These are phyloP conservation scores for Apocynum venetum DNA, from an alignment of 257 asterid genomes.

Conservation along the genomic window DNA sequence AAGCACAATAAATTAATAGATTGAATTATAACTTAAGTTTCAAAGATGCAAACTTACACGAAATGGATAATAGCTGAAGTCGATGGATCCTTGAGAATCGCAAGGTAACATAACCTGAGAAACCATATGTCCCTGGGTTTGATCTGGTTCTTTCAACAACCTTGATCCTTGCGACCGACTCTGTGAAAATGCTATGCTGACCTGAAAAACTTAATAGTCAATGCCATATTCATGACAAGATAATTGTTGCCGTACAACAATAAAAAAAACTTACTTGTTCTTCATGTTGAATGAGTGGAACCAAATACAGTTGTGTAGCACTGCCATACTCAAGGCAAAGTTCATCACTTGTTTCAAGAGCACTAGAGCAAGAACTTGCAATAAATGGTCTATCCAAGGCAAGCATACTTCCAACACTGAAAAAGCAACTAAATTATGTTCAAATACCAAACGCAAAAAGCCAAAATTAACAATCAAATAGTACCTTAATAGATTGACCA, in stretches of 20 bases:
- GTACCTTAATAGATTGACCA: slow-evolving; percentile 84
- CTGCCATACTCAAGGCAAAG: slow-evolving; percentile 85
- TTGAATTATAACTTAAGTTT: neutral
- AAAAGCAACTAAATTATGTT: slow-evolving; percentile 20
- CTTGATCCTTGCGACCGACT: slow-evolving; percentile 65
- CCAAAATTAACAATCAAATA: slow-evolving; percentile 12
- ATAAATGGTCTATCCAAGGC: slow-evolving; percentile 85
- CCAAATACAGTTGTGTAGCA: slow-evolving; percentile 74
- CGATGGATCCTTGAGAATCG: slow-evolving; percentile 86
- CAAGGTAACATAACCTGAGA: slow-evolving; percentile 90
- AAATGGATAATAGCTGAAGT: slow-evolving; percentile 79
- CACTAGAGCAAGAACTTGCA: slow-evolving; percentile 47
- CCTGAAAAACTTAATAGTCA: slow-evolving; percentile 40
- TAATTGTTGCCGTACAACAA: slow-evolving; percentile 10
- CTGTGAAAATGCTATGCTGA: slow-evolving; percentile 69
- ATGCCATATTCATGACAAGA: slow-evolving; percentile 5
- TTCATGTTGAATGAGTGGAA: slow-evolving; percentile 64
- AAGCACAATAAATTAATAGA: neutral
- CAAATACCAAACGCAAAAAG: slow-evolving; percentile 2
- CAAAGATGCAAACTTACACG: slow-evolving; percentile 55
- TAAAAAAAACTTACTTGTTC: slow-evolving; percentile 57
- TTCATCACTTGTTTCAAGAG: slow-evolving; percentile 38
- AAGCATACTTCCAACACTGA: slow-evolving; percentile 91
- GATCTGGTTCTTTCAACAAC: slow-evolving; percentile 39
- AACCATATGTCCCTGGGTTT: slow-evolving; percentile 57